Conservation (phyloP, 2,329 filamentous ascomycete genomes). For the Dothideomycetes sp. region DNA sequence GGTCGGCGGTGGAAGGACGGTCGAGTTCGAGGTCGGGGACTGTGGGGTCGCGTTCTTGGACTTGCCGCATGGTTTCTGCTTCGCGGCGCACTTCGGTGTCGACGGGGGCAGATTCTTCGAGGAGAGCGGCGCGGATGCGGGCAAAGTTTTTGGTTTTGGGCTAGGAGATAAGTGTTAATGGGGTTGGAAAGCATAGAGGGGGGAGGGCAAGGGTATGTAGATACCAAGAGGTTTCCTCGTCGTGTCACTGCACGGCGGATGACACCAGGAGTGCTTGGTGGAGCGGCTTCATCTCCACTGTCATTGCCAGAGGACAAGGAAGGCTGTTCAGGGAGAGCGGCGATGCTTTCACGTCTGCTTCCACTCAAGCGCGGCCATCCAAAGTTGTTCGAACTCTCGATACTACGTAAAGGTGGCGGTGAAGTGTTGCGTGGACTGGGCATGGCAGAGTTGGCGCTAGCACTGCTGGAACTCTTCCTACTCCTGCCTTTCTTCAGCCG, state of each 20-base stretch:
- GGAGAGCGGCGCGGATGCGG: conserved; percentile 77
- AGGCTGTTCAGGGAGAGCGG: conserved; percentile 79
- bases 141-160: conserved; percentile 96
- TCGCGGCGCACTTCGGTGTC: conserved; percentile 85
- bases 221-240: conserved; percentile 77
- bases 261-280: conserved; percentile 56
- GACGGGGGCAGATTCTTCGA: conserved; percentile 78
- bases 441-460: conserved; percentile 57
- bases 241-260: conserved; percentile 76
- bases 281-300: conserved; percentile 56
- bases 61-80: conserved; percentile 90
- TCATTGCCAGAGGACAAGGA: conserved; percentile 74
- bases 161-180: conserved; percentile 36
- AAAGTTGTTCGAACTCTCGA: conserved; percentile 39
- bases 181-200: not conserved
- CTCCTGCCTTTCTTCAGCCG: conserved; percentile 45
- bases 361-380: conserved; percentile 32
- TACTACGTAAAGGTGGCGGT: conserved; percentile 55
- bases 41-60: conserved; percentile 69
- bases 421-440: conserved; percentile 65
- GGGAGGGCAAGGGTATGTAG: conserved; percentile 25
- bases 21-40: conserved; percentile 44
- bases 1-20: conserved; percentile 27
- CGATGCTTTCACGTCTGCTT: conserved; percentile 72
- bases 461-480: conserved; percentile 53